Evolutionary conservation across 2,329 filamentous ascomycete species (phyloP), one percentile per base, ranked within the genome.

Genomic region (Colletotrichum liaoningense): DNA sequence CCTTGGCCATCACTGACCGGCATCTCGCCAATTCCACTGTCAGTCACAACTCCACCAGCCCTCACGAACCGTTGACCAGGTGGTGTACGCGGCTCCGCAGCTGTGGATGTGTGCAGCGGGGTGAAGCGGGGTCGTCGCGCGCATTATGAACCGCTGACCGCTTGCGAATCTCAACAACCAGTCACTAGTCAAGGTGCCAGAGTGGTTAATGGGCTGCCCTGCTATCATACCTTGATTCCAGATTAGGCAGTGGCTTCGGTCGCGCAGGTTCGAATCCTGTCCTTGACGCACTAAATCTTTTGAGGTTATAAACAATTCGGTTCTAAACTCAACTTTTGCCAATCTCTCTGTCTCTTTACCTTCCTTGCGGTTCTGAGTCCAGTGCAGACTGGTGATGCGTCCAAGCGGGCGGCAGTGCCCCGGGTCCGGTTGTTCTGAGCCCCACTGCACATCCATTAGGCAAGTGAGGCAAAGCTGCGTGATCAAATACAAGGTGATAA

Each of bases 201-300:
- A 56, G 54, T 56, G 54, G 54, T 56, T 56, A 56, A 56, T 56
- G 54, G 54, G 54, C 54, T 56, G 54, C 54, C 54, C 54, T 56
- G 54, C 54, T 56, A 56, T 56, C 26, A 56, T 7, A 56, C 5
- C 24, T 28, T 28, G 26, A 56, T 56, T 26, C 12, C 54, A 28
- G 54, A 24, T 28, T 16, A 56, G 54, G 54, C 54, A 56, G 54
- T 56, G 54, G 54, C 54, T 56, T 56, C 54, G 54, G 54, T 56
- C 54, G 54, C 54, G 54, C 54, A 56, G 54, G 54, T 56, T 28
- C 54, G 54, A 56, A 56, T 56, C 54, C 54, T 56, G 54, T 56
- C 54, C 54, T 56, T 56, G 54, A 56, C 54, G 54, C 3, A 11
- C 4, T 0, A 49, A 6, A 24, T 22, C 22, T 22, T 22, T 22